A percentile compares a stretch with the other conserved stretches of the same genome.
Evolutionary conservation across 2,329 filamentous ascomycete genomes (phyloP).

Genomic region (Eutypella sp.): DNA sequence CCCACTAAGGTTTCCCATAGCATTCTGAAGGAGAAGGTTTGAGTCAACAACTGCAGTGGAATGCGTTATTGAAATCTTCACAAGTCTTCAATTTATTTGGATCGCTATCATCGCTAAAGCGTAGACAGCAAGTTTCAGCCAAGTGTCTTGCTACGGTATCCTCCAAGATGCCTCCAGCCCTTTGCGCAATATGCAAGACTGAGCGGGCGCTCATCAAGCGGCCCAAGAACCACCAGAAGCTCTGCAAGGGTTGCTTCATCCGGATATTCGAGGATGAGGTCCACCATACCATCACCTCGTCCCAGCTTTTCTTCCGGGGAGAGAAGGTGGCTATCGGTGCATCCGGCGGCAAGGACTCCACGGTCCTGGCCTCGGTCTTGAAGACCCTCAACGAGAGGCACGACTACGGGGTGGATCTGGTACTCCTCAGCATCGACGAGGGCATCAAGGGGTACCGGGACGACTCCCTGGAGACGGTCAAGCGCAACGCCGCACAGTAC

Average conservation of each 20-base stretch:
- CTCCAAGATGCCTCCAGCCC: slow-evolving; percentile 65
- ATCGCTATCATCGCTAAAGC: too few relatives aligned
- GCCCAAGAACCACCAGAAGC: slow-evolving; percentile 89
- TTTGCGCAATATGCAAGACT: slow-evolving; percentile 71
- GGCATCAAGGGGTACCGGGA: slow-evolving; percentile 96
- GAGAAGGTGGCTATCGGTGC: slow-evolving; percentile 92
- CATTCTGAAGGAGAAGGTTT: too few relatives aligned
- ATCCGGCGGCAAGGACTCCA: slow-evolving; percentile 95
- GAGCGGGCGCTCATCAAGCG: slow-evolving; percentile 83
- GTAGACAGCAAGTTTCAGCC: too few relatives aligned
- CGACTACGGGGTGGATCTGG: slow-evolving; percentile 77
- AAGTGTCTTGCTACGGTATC: not conserved
- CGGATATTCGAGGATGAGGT: slow-evolving; percentile 85
- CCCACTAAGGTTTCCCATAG: too few relatives aligned
- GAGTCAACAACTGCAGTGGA: not conserved
- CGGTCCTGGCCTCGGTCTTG: slow-evolving; percentile 87
- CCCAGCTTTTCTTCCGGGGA: slow-evolving; percentile 74
- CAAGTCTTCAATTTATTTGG: too few relatives aligned
- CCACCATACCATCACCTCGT: slow-evolving; percentile 83
- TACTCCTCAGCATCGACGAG: slow-evolving; percentile 90
- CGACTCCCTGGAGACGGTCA: slow-evolving; percentile 93
- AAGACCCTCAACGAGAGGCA: slow-evolving; percentile 92
- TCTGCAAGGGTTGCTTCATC: slow-evolving; percentile 88
- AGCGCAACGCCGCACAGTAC: slow-evolving; percentile 87
- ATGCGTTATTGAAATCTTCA: too few relatives aligned